phyloP scores from a whole-genome alignment of 2,329 filamentous ascomycete species.

The Lecanosticta acicola region DNA sequence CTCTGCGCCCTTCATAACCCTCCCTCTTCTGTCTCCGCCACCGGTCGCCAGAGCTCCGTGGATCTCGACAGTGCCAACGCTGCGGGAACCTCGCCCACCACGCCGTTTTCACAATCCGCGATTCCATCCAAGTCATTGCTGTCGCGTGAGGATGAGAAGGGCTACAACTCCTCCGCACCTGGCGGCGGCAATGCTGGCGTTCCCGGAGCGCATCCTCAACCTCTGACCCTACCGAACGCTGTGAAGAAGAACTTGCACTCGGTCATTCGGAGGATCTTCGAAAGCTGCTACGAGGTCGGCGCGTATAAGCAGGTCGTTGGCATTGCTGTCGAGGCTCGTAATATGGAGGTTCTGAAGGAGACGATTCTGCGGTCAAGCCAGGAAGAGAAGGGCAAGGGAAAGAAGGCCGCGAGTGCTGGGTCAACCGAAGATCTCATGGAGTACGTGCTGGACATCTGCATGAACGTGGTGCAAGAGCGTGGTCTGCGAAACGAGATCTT shows the following conservation, averaged over 20 bases:
- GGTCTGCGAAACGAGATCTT: conserved; percentile 78
- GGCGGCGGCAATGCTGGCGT: conserved; percentile 53
- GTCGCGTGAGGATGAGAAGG: conserved; percentile 68
- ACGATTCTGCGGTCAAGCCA: conserved; percentile 86
- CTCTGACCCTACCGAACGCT: conserved; percentile 63
- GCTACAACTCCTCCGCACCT: conserved; percentile 52
- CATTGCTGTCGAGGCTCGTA: conserved; percentile 91
- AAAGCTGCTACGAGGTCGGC: conserved; percentile 77
- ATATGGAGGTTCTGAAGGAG: conserved; percentile 76
- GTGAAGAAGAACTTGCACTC: conserved; percentile 75
- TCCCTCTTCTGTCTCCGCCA: conserved; percentile 32
- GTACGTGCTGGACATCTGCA: conserved; percentile 90
- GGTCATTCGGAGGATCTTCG: conserved; percentile 84
- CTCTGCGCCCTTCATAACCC: conserved; percentile 59
- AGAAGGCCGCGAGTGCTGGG: conserved; percentile 49
- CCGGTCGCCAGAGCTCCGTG: conserved; percentile 52
- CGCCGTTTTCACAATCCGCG: conserved; percentile 89
- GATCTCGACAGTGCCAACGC: conserved; percentile 51
- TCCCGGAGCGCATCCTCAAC: conserved; percentile 49
- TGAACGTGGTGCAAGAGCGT: conserved; percentile 95
- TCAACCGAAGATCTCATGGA: conserved; percentile 91
- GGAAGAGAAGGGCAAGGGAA: conserved; percentile 65
- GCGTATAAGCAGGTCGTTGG: conserved; percentile 94
- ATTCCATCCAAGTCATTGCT: conserved; percentile 90
- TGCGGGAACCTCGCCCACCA: conserved; percentile 75